A percentile compares a stretch with the other conserved stretches of the same genome.
phyloP scores from a whole-genome alignment of 345 rosid genomes.

The Carallia brachiata region DNA sequence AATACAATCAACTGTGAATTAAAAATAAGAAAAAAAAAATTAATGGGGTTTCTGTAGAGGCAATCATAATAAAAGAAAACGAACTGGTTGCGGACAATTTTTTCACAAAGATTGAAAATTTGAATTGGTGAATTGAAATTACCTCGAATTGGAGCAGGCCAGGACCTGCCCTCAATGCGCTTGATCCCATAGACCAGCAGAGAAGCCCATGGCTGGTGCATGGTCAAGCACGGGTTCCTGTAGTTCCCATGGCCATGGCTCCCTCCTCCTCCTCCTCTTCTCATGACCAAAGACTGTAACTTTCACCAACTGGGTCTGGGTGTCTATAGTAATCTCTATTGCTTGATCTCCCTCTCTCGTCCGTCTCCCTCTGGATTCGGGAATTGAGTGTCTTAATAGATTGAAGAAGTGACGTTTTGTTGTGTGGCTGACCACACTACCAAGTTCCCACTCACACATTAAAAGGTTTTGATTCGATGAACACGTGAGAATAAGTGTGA shows the following conservation, averaged over 20 bases:
- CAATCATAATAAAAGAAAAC: not conserved
- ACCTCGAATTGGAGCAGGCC: constrained; percentile 93
- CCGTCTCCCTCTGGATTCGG: too few relatives aligned
- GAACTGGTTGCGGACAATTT: not conserved
- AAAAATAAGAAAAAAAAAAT: not conserved
- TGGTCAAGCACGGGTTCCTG: constrained; percentile 76
- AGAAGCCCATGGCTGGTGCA: constrained; percentile 99
- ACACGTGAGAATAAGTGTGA: too few relatives aligned
- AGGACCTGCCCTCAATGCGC: constrained; percentile 90
- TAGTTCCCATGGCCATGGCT: constrained; percentile 55
- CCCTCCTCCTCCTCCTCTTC: constrained; percentile 15
- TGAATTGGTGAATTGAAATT: not conserved
- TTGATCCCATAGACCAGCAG: constrained; percentile 79
- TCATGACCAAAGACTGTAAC: not conserved
- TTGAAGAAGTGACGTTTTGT: too few relatives aligned
- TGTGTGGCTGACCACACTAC: too few relatives aligned
- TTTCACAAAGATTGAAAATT: not conserved
- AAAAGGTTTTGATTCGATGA: too few relatives aligned
- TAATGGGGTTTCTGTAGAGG: not conserved
- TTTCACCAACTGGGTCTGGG: not conserved
- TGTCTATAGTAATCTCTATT: too few relatives aligned
- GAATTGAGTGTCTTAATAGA: too few relatives aligned
- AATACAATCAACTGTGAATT: not conserved
- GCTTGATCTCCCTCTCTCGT: too few relatives aligned
- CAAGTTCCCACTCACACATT: too few relatives aligned